Evolutionary conservation across 768 basidiomycete genomes (phyloP), one percentile per base, ranked within the genome.

Genomic region (Boletus eberwhitei): DNA sequence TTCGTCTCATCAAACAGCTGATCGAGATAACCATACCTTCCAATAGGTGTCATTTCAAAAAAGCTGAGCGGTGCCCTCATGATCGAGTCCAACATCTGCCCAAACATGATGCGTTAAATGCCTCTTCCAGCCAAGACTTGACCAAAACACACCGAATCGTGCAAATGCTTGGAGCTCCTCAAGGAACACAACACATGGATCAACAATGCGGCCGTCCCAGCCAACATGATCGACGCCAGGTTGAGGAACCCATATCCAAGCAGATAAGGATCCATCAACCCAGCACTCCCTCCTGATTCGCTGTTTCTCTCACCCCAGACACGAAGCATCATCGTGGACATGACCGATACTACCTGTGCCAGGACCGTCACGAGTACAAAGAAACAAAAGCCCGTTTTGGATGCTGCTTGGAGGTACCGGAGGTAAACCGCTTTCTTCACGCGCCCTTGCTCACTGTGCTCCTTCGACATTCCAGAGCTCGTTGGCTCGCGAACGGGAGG

Each of bases 31-130:
- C 57, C 77, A 46, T 60, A 88, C 88, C 88, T 81, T 59, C 93
- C 93, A 17, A 82, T 86, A 2, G 93, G 95, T 0, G 93, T 97
- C 51, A 79, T 72, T 69, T 97, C 95, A 67, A 97, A 98, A 75
- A 93, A 98, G 60, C 82, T 85, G 60, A 95, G 70, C 0, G 93
- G 93, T 0, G 91, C 87, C 26, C 80, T 81, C 77, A 98, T 84
- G 34, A 98, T 78, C 3, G 93, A 81, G 45, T 81, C 64, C 62
- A 93, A 71, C 88, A 92, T 91, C 88, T 90, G 57, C 14, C 31
- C n/a, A 41, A 9, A 24, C 45, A 50, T 34, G 52, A 50, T 47
- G 34, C 19, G 37, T 43, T 8, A 52, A 26, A 32, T 11, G 24
- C 12, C 8, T 5, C 16, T 5, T 13, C 8, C 0, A 8, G 1